Percentiles rank a stretch among this genome's conserved stretches.
phyloP scores from a whole-genome alignment of 768 basidiomycete genomes.

The Russula lepida region DNA sequence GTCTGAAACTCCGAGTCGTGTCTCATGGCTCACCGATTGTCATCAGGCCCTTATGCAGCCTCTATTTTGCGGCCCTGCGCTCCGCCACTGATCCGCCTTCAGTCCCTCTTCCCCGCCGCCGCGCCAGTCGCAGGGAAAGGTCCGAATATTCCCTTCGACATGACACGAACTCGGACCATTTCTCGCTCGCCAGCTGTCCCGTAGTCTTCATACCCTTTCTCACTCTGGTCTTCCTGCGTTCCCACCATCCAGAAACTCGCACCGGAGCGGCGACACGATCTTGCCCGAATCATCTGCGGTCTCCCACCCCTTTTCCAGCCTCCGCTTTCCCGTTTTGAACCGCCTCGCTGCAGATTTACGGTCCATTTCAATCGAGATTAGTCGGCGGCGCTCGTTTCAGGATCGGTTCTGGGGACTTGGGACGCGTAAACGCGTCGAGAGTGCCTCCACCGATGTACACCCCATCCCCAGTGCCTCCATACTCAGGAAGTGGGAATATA shows the following conservation, averaged over 20 bases:
- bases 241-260: slow-evolving; percentile 51
- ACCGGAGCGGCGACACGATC: slow-evolving; percentile 69
- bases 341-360: slow-evolving; percentile 76
- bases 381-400: slow-evolving; percentile 77
- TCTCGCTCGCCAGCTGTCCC: slow-evolving; percentile 64
- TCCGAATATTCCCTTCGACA: slow-evolving; percentile 41
- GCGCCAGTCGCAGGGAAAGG: slow-evolving; percentile 1
- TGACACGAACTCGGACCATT: slow-evolving; percentile 31
- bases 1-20: too few relatives aligned
- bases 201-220: slow-evolving; percentile 60
- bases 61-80: slow-evolving; percentile 78
- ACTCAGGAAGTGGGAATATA: background rate
- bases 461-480: slow-evolving; percentile 19
- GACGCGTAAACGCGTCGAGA: slow-evolving; percentile 47
- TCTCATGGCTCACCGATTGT: background rate
- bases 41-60: slow-evolving; percentile 56
- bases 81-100: slow-evolving; percentile 70
- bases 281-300: slow-evolving; percentile 70
- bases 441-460: slow-evolving; percentile 62
- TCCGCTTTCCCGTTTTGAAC: slow-evolving; percentile 33
- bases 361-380: slow-evolving; percentile 81
- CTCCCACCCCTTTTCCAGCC: slow-evolving; percentile 40
- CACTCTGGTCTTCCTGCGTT: slow-evolving; percentile 64
- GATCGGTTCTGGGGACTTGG: slow-evolving; percentile 36
- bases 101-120: slow-evolving; percentile 62